Evolutionary conservation across 805 yeast genomes (phyloP).

Genomic region (Candida michaelii): DNA sequence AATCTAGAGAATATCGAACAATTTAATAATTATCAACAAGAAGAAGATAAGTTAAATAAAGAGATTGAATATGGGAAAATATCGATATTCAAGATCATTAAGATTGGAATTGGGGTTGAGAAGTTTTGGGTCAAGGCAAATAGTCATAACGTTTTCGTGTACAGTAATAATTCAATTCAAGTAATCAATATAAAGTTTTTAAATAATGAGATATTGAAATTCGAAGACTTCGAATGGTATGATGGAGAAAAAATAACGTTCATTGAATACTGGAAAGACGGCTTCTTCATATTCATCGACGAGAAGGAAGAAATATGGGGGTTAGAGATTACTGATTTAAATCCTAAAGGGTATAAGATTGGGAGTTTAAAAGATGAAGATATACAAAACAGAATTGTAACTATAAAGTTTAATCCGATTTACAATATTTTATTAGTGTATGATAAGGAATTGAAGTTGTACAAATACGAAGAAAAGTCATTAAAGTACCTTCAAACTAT

Average conservation of each 20-base stretch:
- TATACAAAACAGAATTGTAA: conserved; percentile 4
- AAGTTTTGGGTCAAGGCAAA: conserved; percentile 39
- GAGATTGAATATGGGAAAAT: conserved; percentile 28
- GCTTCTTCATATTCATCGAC: conserved; percentile 26
- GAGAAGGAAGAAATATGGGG: conserved; percentile 9
- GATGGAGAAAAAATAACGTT: conserved; percentile 21
- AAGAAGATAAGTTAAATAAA: conserved; percentile 31
- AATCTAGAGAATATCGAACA: conserved; percentile 38
- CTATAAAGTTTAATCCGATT: conserved; percentile 24
- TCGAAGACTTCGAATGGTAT: conserved; percentile 33
- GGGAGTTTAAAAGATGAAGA: neutral
- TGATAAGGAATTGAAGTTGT: conserved; percentile 8
- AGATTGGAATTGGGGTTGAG: conserved; percentile 30
- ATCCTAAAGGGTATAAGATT: conserved; percentile 19
- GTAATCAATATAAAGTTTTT: conserved; percentile 32
- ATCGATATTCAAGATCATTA: conserved; percentile 31
- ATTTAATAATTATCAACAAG: conserved; percentile 26
- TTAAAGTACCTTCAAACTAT: conserved; percentile 16
- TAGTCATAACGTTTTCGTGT: conserved; percentile 38
- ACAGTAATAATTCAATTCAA: conserved; percentile 30
- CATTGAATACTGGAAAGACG: conserved; percentile 25
- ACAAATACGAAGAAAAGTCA: conserved; percentile 9
- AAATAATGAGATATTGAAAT: conserved; percentile 25
- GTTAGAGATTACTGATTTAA: conserved; percentile 2
- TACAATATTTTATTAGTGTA: conserved; percentile 18